Evolutionary conservation across 495 filamentous ascomycete genomes (phyloP).

Genomic region (Pyrenula massariospora): DNA sequence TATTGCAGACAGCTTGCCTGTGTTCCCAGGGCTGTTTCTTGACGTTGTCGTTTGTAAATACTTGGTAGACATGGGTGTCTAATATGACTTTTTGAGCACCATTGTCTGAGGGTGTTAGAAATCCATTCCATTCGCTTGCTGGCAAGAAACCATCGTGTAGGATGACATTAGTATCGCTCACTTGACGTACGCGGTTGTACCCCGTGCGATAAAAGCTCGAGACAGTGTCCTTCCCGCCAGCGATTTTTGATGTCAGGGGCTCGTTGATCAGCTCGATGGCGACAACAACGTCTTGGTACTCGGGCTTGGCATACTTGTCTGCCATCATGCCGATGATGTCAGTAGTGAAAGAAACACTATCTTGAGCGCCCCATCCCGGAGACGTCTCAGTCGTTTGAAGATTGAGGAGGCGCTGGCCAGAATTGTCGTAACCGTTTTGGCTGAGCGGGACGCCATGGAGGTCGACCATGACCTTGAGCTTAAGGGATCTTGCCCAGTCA

Average conservation of each 20-base stretch:
- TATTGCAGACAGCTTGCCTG: slow-evolving; percentile 28
- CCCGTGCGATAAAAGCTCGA: slow-evolving; percentile 42
- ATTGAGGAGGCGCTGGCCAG: slow-evolving; percentile 31
- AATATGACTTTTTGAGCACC: slow-evolving; percentile 19
- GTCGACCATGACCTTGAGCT: slow-evolving; percentile 36
- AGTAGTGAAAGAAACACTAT: slow-evolving; percentile 33
- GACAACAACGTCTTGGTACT: slow-evolving; percentile 43
- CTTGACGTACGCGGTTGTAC: slow-evolving; percentile 33
- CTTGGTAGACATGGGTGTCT: slow-evolving; percentile 39
- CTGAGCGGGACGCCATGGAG: slow-evolving; percentile 48
- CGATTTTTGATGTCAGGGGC: slow-evolving; percentile 37
- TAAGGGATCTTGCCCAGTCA: slow-evolving; percentile 25
- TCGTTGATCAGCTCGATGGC: slow-evolving; percentile 52
- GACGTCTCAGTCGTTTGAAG: slow-evolving; percentile 6
- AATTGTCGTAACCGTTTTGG: slow-evolving; percentile 55
- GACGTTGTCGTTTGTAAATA: slow-evolving; percentile 25
- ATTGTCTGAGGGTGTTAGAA: slow-evolving; percentile 24
- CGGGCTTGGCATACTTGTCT: slow-evolving; percentile 34
- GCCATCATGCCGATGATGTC: slow-evolving; percentile 37
- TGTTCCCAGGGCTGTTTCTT: slow-evolving; percentile 22
- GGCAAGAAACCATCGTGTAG: slow-evolving; percentile 15
- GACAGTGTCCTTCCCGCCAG: slow-evolving; percentile 39
- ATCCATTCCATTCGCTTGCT: slow-evolving; percentile 25
- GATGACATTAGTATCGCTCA: slow-evolving; percentile 15
- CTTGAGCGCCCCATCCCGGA: slow-evolving; percentile 30